Evolutionary conservation across 2,329 filamentous ascomycete genomes (phyloP).

Genomic region (Colletotrichum chrysophilum): DNA sequence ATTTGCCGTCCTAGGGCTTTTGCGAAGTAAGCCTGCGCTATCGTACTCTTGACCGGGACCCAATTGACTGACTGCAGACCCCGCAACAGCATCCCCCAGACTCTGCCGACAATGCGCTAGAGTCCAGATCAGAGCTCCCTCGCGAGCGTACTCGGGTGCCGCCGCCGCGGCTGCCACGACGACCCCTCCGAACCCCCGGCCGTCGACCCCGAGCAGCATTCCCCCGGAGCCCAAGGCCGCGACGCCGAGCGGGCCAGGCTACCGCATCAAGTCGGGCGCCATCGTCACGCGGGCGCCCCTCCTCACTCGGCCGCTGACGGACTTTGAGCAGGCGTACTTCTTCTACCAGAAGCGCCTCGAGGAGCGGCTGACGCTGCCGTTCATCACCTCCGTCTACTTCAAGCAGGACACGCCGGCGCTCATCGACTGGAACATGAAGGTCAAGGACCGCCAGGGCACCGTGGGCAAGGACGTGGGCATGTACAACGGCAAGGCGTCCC

Average conservation of each 20-base stretch:
- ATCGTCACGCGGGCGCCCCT: constrained; percentile 88
- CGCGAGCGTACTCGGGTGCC: constrained; percentile 39
- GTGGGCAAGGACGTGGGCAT: constrained; percentile 84
- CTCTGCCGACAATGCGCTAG: constrained; percentile 44
- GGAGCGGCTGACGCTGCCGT: constrained; percentile 86
- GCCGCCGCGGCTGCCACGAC: constrained; percentile 25
- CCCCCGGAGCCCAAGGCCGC: constrained; percentile 26
- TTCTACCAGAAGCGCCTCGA: constrained; percentile 98
- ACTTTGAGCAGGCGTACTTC: constrained; percentile 92
- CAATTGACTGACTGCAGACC: constrained; percentile 6
- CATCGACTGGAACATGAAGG: constrained; percentile 89
- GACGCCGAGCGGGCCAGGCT: constrained; percentile 29
- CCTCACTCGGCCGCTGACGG: constrained; percentile 80
- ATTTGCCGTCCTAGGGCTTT: constrained; percentile 50
- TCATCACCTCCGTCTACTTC: constrained; percentile 93
- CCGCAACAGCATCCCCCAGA: constrained; percentile 31
- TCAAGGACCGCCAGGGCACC: constrained; percentile 73
- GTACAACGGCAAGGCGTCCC: constrained; percentile 73
- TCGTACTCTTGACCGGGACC: neutral
- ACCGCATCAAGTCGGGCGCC: constrained; percentile 68
- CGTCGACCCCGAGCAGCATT: constrained; percentile 30
- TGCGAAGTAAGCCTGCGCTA: constrained; percentile 50
- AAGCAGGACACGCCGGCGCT: constrained; percentile 86
- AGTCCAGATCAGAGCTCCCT: constrained; percentile 28
- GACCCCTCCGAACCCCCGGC: constrained; percentile 22